Conservation (phyloP, 176 grass and related monocot genomes). For the Eleusine coracana region DNA sequence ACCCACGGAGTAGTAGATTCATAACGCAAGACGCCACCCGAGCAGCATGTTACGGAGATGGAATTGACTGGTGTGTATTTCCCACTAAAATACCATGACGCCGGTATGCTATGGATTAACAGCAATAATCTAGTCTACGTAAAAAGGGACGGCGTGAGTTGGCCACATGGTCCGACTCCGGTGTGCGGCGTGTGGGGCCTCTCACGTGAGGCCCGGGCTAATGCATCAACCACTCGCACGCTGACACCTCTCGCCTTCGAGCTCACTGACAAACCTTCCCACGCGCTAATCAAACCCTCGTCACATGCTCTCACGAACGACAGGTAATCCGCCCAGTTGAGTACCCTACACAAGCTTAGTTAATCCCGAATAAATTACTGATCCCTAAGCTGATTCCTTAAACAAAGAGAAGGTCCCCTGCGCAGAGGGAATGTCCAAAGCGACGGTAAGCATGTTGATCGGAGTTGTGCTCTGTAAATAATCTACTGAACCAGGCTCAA, state of each 20-base stretch:
- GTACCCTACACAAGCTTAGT: background rate
- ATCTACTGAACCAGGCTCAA: background rate
- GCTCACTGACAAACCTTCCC: background rate
- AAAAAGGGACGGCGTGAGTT: conserved; percentile 15
- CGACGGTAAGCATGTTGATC: background rate
- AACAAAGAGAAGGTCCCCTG: conserved; percentile 14
- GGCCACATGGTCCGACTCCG: conserved; percentile 42
- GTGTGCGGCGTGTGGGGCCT: background rate
- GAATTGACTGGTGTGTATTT: background rate
- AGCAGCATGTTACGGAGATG: too few relatives aligned
- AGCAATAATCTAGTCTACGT: background rate
- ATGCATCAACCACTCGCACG: background rate
- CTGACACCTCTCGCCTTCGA: background rate
- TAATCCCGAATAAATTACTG: conserved; percentile 46
- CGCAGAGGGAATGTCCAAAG: conserved; percentile 53
- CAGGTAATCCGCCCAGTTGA: background rate
- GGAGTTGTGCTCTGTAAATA: conserved; percentile 1
- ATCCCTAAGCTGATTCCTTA: conserved; percentile 78
- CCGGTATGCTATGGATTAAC: background rate
- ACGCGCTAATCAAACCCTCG: too few relatives aligned
- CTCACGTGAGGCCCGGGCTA: conserved; percentile 25
- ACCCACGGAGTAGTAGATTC: too few relatives aligned
- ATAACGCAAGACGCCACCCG: background rate
- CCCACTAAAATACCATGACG: background rate
- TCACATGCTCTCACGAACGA: conserved; percentile 7